phyloP scores from a whole-genome alignment of 1,284 basidiomycete genomes.

The Rhodotorula sp. region DNA sequence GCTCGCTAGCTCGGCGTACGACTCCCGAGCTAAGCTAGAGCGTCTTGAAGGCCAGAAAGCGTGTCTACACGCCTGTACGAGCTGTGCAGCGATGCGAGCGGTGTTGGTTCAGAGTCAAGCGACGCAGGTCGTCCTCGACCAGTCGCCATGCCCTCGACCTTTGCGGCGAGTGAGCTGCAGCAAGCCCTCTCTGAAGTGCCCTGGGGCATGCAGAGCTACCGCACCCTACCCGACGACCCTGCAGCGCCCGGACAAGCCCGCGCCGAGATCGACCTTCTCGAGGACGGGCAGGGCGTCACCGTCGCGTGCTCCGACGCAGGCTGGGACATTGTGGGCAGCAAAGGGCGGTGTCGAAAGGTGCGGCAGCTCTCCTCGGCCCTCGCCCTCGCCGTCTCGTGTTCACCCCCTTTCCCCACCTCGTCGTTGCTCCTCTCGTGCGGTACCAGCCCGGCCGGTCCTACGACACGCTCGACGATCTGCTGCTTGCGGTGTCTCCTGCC shows the following conservation, averaged over 20 bases:
- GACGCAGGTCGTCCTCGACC: neutral
- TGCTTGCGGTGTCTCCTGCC: constrained; percentile 28
- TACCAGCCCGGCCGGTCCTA: constrained; percentile 14
- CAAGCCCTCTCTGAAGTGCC: constrained; percentile 28
- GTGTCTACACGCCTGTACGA: neutral
- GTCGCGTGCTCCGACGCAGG: constrained; percentile 16
- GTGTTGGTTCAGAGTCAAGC: neutral
- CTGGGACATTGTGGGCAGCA: constrained; percentile 9
- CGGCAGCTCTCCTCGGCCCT: neutral
- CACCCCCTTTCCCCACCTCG: neutral
- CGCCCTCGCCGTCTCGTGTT: neutral
- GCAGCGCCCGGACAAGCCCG: neutral
- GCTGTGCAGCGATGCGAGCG: neutral
- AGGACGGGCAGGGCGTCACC: constrained; percentile 6
- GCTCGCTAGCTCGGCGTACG: no score
- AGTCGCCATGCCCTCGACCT: constrained; percentile 8
- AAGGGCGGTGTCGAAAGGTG: constrained; percentile 7
- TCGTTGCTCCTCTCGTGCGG: neutral
- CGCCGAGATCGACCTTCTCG: constrained; percentile 33
- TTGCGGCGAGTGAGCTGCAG: constrained; percentile 24
- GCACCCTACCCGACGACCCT: constrained; percentile 1
- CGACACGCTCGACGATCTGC: constrained; percentile 39
- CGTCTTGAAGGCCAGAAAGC: neutral
- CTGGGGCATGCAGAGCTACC: constrained; percentile 18
- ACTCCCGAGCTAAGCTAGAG: neutral